Percentiles rank a stretch among this genome's conserved stretches.
Conservation (phyloP, 352 stramenopile species). For the Aphanomyces stellatus region DNA sequence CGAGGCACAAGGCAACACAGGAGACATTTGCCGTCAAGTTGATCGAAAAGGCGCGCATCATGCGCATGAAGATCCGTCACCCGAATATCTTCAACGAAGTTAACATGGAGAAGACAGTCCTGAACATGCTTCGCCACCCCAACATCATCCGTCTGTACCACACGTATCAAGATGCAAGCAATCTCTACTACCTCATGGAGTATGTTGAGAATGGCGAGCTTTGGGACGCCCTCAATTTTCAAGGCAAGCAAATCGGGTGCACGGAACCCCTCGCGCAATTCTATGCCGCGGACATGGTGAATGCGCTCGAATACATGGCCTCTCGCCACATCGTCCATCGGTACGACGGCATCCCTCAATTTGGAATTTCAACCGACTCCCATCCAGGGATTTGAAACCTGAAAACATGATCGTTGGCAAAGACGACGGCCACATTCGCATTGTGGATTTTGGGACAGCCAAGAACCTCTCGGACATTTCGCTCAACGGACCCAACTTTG, state of each 20-base stretch:
- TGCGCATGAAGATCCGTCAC: conserved; percentile 86
- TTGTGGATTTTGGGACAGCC: conserved; percentile 81
- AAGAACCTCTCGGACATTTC: conserved; percentile 52
- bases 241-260: conserved; percentile 61
- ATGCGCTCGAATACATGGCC: conserved; percentile 92
- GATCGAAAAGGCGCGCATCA: conserved; percentile 87
- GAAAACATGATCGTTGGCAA: conserved; percentile 89
- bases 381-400: conserved; percentile 73
- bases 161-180: conserved; percentile 86
- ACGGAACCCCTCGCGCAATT: conserved; percentile 75
- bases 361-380: too few species aligned
- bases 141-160: conserved; percentile 93
- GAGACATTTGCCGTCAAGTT: conserved; percentile 96
- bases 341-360: too few species aligned
- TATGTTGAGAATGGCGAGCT: conserved; percentile 88
- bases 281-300: conserved; percentile 83
- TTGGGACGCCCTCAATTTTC: conserved; percentile 83
- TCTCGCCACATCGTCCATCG: conserved; percentile 88
- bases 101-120: conserved; percentile 94
- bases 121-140: conserved; percentile 81
- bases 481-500: conserved; percentile 78
- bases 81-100: conserved; percentile 99
- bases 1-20: conserved; percentile 79
- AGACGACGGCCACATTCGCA: conserved; percentile 45
- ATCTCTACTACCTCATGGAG: conserved; percentile 96